Base-by-base conservation (phyloP, 306 rosid species). In the Crotalaria pallida region DNA sequence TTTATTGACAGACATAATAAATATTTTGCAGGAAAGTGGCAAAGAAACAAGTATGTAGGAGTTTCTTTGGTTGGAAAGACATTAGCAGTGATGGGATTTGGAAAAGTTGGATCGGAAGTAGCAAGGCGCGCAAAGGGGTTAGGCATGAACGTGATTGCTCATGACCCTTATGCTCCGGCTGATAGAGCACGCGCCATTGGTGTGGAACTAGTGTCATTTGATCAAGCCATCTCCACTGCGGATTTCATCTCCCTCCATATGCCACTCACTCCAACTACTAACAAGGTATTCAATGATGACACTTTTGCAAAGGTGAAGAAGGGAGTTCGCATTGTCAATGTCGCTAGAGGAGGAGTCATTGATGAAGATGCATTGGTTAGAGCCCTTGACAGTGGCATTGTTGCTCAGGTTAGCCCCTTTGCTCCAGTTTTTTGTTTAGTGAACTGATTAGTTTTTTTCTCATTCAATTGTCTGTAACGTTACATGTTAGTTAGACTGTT, bases 51-150 rank as follows among this genome's bases (percentile, higher is more conserved):
- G 86, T 90, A 87, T 18, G 96, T 93, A 2, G 98, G 98, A 29
- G 98, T 93, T 1, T 93, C 98, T 1, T 40, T 93, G 63, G 98
- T 88, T 21, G 98, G 98, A n/a, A 93, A 93, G 67, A 93, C 94
- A 8, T 58, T 93, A 10, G 98, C 94, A 11, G 78, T 90, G 7
- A 87, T 90, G 88, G 98, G 97, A 4, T 90, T 93, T 40, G 98
- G 98, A 17, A 93, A 93, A 82, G 98, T 93, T 41, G 98, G 97
- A 74, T 87, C 97, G 22, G 97, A 93, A 77, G 89, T 93, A 18
- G 97, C 96, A 0, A 87, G 97, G 69, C 85, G 97, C 15, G 97
- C 97, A 1, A 93, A 93, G 51, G 98, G 97, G 2, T 64, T 93
- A 43, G 97, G 98, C 0, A 88, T 93, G 98, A 75, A 88, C 16